These are phyloP conservation scores for Hemileccinum rubropunctum DNA, from an alignment of 768 basidiomycete species.

Conservation along the genomic window DNA sequence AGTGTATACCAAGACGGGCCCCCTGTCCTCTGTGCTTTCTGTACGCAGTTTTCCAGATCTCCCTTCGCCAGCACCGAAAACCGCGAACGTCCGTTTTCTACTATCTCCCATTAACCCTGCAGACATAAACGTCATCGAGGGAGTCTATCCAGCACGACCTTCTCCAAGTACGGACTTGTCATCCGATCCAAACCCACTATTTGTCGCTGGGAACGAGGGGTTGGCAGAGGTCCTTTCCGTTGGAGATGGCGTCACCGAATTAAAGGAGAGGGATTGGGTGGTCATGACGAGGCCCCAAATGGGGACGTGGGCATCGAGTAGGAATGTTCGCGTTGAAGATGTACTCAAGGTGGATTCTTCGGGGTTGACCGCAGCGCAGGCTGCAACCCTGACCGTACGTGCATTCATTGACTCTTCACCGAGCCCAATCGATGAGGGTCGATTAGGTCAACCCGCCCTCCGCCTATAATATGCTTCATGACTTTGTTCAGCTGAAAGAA, in stretches of 20 bases:
- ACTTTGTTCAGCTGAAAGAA: constrained; percentile 58
- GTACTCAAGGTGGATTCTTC: constrained; percentile 57
- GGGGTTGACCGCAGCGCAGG: constrained; percentile 55
- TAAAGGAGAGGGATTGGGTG: constrained; percentile 69
- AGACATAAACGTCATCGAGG: constrained; percentile 78
- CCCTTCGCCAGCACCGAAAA: constrained; percentile 50
- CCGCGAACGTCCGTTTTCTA: constrained; percentile 64
- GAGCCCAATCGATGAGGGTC: background rate
- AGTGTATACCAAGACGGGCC: constrained; percentile 59
- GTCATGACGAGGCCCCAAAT: constrained; percentile 62
- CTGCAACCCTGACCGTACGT: constrained; percentile 72
- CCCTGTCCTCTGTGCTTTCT: constrained; percentile 58
- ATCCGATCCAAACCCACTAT: constrained; percentile 38
- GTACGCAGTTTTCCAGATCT: constrained; percentile 51
- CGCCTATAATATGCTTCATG: constrained; percentile 77
- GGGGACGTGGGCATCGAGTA: constrained; percentile 73
- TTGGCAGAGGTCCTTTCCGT: constrained; percentile 63
- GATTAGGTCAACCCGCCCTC: constrained; percentile 77
- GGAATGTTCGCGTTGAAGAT: constrained; percentile 52
- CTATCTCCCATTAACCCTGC: constrained; percentile 80
- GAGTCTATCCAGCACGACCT: constrained; percentile 75
- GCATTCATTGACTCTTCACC: background rate
- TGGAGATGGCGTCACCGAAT: constrained; percentile 48
- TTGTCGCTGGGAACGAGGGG: constrained; percentile 76
- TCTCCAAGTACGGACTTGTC: constrained; percentile 35